Evolutionary conservation across 225 moss, liverwort and hornwort species (phyloP).

Genomic region (Asterella californica): DNA sequence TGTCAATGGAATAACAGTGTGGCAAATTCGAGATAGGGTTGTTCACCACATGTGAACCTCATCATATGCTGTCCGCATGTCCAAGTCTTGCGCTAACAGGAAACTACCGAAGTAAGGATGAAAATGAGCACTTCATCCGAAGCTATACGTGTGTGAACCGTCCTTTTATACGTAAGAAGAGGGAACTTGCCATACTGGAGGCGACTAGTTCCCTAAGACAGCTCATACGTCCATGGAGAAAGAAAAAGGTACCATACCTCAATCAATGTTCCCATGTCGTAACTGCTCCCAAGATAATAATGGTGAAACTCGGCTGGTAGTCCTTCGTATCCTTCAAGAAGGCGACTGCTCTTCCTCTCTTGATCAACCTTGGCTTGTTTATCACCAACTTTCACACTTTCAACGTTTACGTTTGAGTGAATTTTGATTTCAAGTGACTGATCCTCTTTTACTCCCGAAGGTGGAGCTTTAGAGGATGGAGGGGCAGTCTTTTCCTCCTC

Average conservation of each 20-base stretch:
- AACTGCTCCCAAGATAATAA: constrained; percentile 78
- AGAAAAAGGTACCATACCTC: constrained; percentile 46
- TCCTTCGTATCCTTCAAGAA: constrained; percentile 51
- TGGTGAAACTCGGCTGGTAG: constrained; percentile 82
- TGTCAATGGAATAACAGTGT: not conserved
- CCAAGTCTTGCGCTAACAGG: too few species aligned
- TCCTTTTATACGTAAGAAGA: not conserved
- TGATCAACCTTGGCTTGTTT: not conserved
- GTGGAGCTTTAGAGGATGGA: constrained; percentile 2
- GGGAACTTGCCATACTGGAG: not conserved
- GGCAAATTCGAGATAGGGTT: not conserved
- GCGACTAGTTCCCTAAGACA: not conserved
- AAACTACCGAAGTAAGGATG: not conserved
- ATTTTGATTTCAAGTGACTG: not conserved
- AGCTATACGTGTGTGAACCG: not conserved
- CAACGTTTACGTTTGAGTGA: not conserved
- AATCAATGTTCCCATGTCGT: constrained; percentile 77
- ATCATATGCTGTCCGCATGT: too few species aligned
- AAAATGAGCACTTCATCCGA: not conserved
- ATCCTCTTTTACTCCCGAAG: constrained; percentile 7
- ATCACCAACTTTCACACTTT: not conserved
- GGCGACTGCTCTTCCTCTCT: constrained; percentile 36
- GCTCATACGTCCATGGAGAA: not conserved
- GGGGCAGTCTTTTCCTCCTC: constrained; percentile 5
- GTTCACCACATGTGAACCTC: not conserved